A percentile compares a stretch with the other conserved stretches of the same genome.
Conservation (phyloP, 1,284 basidiomycete species). For the Cyathus pygmaeus region DNA sequence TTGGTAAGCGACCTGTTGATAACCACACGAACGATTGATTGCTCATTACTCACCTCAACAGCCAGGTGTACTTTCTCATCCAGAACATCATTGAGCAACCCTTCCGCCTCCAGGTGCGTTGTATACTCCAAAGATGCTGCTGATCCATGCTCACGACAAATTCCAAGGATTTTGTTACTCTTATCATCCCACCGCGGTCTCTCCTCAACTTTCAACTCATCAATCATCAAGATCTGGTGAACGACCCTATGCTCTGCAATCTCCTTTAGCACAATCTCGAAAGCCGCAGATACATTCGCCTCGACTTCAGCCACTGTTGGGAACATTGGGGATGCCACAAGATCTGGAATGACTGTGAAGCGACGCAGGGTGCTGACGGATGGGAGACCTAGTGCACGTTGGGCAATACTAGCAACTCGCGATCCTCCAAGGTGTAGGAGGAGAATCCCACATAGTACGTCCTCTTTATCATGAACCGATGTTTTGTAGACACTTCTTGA, state of each 20-base stretch:
- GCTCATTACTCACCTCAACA: slow-evolving; percentile 34
- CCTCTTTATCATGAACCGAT: slow-evolving; percentile 15
- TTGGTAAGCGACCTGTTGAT: too few relatives aligned
- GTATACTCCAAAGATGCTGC: slow-evolving; percentile 27
- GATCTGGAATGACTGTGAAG: slow-evolving; percentile 13
- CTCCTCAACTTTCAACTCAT: slow-evolving; percentile 35
- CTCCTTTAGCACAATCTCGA: slow-evolving; percentile 15
- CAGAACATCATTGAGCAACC: slow-evolving; percentile 16
- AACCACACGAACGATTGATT: too few relatives aligned
- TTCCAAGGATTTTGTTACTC: slow-evolving; percentile 32
- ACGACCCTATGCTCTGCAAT: slow-evolving; percentile 8
- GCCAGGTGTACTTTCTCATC: slow-evolving; percentile 28
- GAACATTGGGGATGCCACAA: slow-evolving; percentile 20
- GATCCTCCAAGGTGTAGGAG: slow-evolving; percentile 18
- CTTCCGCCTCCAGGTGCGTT: slow-evolving; percentile 21
- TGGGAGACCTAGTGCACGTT: slow-evolving; percentile 22
- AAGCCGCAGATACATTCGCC: slow-evolving; percentile 20
- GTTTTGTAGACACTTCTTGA: slow-evolving; percentile 10
- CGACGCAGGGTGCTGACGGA: slow-evolving; percentile 17
- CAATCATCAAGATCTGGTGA: slow-evolving; percentile 33
- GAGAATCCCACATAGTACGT: slow-evolving; percentile 15
- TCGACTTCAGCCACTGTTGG: slow-evolving; percentile 23
- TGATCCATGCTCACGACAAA: slow-evolving; percentile 31
- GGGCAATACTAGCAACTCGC: slow-evolving; percentile 29
- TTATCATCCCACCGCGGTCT: slow-evolving; percentile 27